A percentile compares a stretch with the other conserved stretches of the same genome.
These are phyloP conservation scores for Solanum rostratum DNA, from an alignment of 257 asterid species.

Conservation along the genomic window DNA sequence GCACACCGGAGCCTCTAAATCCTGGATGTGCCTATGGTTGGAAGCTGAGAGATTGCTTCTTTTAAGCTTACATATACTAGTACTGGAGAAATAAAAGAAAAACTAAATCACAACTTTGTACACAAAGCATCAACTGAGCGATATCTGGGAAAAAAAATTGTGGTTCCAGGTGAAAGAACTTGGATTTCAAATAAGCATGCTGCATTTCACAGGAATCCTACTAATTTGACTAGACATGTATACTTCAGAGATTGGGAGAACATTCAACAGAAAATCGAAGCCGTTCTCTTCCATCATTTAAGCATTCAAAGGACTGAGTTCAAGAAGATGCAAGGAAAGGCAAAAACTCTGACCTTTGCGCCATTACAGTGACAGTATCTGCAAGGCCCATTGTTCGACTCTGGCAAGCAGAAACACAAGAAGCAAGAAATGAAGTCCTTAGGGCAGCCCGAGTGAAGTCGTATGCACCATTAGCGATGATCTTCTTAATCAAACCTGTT, in stretches of 20 bases:
- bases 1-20: background rate
- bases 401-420: constrained; percentile 96
- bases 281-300: background rate
- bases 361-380: constrained; percentile 94
- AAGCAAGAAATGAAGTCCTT: constrained; percentile 96
- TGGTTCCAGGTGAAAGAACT: background rate
- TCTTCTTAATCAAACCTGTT: constrained; percentile 71
- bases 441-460: constrained; percentile 95
- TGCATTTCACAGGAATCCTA: background rate
- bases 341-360: constrained; percentile 53
- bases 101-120: background rate
- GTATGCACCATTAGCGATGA: constrained; percentile 71
- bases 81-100: background rate
- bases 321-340: background rate
- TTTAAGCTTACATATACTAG: background rate
- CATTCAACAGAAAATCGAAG: background rate
- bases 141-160: background rate
- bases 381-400: constrained; percentile 94
- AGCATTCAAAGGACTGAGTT: background rate
- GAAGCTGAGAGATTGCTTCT: background rate
- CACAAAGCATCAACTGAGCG: background rate
- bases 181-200: background rate
- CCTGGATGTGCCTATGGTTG: background rate
- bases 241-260: background rate
- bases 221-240: background rate